Conservation (phyloP, 257 asterid genomes). For the Asclepias syriaca region DNA sequence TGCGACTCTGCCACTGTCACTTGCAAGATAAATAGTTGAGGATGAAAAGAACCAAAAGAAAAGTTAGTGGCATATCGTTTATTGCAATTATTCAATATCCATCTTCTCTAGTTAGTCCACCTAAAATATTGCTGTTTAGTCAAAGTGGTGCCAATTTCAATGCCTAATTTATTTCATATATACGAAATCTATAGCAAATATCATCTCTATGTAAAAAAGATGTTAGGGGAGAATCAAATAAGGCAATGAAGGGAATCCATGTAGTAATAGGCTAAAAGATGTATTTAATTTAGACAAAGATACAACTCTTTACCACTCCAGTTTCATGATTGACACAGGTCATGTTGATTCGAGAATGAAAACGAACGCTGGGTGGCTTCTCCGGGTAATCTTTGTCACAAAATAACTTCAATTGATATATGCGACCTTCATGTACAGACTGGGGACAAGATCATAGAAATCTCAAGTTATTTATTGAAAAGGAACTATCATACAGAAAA, state of each 20-base stretch:
- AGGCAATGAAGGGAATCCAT: background rate
- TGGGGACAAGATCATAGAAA: conserved; percentile 17
- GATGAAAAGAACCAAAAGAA: background rate
- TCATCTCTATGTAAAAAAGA: background rate
- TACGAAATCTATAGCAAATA: background rate
- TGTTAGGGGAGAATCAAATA: background rate
- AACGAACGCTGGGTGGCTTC: conserved; percentile 87
- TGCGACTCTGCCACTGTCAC: background rate
- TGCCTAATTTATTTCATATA: background rate
- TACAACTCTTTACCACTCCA: conserved; percentile 47
- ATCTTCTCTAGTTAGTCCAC: background rate
- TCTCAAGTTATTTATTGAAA: background rate
- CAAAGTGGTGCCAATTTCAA: background rate
- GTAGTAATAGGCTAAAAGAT: background rate
- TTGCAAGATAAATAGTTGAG: background rate
- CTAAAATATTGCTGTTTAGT: background rate
- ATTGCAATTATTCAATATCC: background rate
- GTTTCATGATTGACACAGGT: conserved; percentile 71
- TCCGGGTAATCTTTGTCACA: conserved; percentile 95
- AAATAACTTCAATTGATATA: conserved; percentile 78
- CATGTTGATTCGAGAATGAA: conserved; percentile 82
- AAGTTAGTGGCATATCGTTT: background rate
- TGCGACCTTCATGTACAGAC: conserved; percentile 92
- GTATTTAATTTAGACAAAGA: background rate
- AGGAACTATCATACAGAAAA: conserved; percentile 2